A percentile compares a stretch with the other conserved stretches of the same genome.
These are phyloP conservation scores for Brassica nigra DNA, from an alignment of 345 rosid species.

Conservation along the genomic window DNA sequence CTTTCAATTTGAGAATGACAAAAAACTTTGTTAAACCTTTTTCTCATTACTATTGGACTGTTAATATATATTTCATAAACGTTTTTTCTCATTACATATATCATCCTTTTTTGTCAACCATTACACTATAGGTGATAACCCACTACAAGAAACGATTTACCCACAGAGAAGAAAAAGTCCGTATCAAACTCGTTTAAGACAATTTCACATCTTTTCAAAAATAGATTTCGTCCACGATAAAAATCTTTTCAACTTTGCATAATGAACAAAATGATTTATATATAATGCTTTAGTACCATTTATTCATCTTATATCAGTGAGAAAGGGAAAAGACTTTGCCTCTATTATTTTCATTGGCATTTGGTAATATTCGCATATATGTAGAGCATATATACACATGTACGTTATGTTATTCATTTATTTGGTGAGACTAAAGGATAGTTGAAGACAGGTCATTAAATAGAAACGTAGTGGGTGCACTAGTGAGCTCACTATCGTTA, in stretches of 20 bases:
- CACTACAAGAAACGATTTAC: conserved; percentile 18
- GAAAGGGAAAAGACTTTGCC: not conserved
- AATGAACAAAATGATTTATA: not conserved
- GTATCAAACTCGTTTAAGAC: conserved; percentile 10
- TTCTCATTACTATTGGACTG: too few species aligned
- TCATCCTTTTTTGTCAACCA: conserved; percentile 13
- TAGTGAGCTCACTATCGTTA: conserved; percentile 51
- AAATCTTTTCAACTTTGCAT: not conserved
- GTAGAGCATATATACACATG: not conserved
- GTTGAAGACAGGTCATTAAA: conserved; percentile 40
- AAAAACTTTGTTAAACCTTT: not conserved
- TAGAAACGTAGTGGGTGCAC: conserved; percentile 43
- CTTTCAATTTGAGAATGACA: conserved; percentile 29
- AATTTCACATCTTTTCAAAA: not conserved
- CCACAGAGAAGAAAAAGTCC: not conserved
- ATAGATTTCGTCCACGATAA: not conserved
- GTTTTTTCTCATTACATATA: not conserved
- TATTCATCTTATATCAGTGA: not conserved
- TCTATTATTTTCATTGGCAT: not conserved
- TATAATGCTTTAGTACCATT: not conserved
- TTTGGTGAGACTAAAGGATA: conserved; percentile 34
- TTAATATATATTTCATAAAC: not conserved
- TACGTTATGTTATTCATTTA: not conserved
- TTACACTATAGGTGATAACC: not conserved
- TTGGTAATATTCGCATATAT: conserved; percentile 17